Percentiles rank a stretch among this genome's conserved stretches.
Conservation (phyloP, 441 rosid species). For the Rhodomyrtus psidioides region DNA sequence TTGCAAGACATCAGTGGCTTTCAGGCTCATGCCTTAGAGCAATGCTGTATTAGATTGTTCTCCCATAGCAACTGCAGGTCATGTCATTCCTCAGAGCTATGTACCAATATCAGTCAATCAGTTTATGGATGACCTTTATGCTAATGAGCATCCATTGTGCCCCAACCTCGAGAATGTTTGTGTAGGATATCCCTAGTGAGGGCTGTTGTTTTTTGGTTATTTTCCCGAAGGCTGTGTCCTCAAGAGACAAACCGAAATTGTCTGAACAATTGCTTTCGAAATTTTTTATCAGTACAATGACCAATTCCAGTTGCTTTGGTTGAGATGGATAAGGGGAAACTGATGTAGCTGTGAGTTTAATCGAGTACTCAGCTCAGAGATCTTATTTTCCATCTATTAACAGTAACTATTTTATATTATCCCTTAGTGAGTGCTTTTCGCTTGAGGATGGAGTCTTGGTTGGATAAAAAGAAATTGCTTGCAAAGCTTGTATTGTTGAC, state of each 20-base stretch:
- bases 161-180: constrained; percentile 44
- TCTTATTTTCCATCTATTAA: neutral
- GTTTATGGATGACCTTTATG: constrained; percentile 95
- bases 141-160: constrained; percentile 70
- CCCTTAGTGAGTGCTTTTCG: neutral
- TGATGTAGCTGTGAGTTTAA: neutral
- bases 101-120: constrained; percentile 93
- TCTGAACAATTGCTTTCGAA: neutral
- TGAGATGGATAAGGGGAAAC: neutral
- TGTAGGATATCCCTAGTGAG: constrained; percentile 33
- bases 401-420: neutral
- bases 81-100: constrained; percentile 82
- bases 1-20: constrained; percentile 73
- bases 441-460: neutral
- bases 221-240: neutral
- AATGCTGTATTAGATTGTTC: constrained; percentile 93
- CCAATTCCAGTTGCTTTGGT: neutral
- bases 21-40: constrained; percentile 92
- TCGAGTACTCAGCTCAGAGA: neutral
- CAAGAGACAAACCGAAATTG: neutral
- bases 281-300: neutral
- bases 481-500: neutral
- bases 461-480: neutral
- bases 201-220: neutral
- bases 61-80: constrained; percentile 93